A percentile compares a stretch with the other conserved stretches of the same genome.
phyloP scores from a whole-genome alignment of 2,329 filamentous ascomycete genomes.

The Fusarium proliferatum region DNA sequence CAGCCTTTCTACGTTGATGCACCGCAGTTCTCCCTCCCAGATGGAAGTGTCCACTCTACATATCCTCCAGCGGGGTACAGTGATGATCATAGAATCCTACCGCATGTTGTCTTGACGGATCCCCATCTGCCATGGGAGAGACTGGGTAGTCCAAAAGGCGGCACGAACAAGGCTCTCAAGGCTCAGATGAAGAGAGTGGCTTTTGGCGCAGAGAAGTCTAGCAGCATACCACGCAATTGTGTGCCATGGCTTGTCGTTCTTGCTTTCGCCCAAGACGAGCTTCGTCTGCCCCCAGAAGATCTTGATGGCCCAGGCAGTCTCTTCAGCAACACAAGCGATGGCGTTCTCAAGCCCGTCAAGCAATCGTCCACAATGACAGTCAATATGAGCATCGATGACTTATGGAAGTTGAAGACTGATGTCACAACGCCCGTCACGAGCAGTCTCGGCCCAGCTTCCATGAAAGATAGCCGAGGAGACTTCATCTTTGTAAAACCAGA shows the following conservation, averaged over 20 bases:
- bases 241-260: conserved; percentile 56
- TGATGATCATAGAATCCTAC: conserved; percentile 50
- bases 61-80: conserved; percentile 55
- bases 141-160: conserved; percentile 28
- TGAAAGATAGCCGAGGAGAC: conserved; percentile 17
- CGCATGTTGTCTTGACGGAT: conserved; percentile 58
- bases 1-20: conserved; percentile 52
- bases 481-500: conserved; percentile 46
- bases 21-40: conserved; percentile 51
- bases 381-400: conserved; percentile 22
- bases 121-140: conserved; percentile 58
- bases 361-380: conserved; percentile 12
- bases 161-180: neutral
- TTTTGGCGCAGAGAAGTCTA: neutral
- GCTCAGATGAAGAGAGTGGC: neutral
- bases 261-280: conserved; percentile 49
- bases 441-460: neutral
- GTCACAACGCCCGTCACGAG: neutral
- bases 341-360: neutral
- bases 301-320: conserved; percentile 18
- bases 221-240: conserved; percentile 24
- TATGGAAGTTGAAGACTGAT: neutral
- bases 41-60: conserved; percentile 48
- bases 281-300: conserved; percentile 42
- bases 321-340: neutral